phyloP scores from a whole-genome alignment of 192 early-diverging fungal species.

The Coemansia sp. region DNA sequence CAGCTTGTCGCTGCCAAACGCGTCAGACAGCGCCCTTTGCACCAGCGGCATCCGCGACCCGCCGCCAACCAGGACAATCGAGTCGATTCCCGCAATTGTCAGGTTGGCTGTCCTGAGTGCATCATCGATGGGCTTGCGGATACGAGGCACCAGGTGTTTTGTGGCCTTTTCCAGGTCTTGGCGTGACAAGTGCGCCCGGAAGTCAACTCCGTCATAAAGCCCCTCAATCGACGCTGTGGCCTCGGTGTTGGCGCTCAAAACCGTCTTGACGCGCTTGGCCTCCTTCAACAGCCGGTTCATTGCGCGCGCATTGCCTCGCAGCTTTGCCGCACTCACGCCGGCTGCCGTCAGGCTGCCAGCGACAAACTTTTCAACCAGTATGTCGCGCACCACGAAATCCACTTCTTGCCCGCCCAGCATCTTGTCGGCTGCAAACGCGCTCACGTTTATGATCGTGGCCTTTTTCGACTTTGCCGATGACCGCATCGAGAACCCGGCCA shows the following conservation, averaged over 20 bases:
- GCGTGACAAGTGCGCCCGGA: slow-evolving; percentile 73
- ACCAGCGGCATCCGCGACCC: slow-evolving; percentile 84
- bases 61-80: slow-evolving; percentile 94
- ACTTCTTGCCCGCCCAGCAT: slow-evolving; percentile 84
- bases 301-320: slow-evolving; percentile 68
- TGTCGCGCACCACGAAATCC: slow-evolving; percentile 76
- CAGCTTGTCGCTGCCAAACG: slow-evolving; percentile 79
- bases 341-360: slow-evolving; percentile 41
- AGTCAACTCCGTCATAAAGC: slow-evolving; percentile 81
- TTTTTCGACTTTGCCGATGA: slow-evolving; percentile 55
- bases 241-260: slow-evolving; percentile 91
- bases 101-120: slow-evolving; percentile 66
- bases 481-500: slow-evolving; percentile 71
- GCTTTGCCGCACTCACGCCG: slow-evolving; percentile 48
- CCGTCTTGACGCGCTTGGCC: slow-evolving; percentile 92
- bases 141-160: slow-evolving; percentile 62
- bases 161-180: slow-evolving; percentile 68
- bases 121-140: slow-evolving; percentile 66
- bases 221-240: slow-evolving; percentile 83
- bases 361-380: slow-evolving; percentile 75
- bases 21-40: slow-evolving; percentile 61
- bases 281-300: slow-evolving; percentile 89
- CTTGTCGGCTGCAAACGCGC: slow-evolving; percentile 74
- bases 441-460: slow-evolving; percentile 70
- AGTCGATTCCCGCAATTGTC: slow-evolving; percentile 67